Percentiles rank a stretch among this genome's conserved stretches.
phyloP scores from a whole-genome alignment of 805 yeast genomes.

The Suhomyces tanzawaensis region DNA sequence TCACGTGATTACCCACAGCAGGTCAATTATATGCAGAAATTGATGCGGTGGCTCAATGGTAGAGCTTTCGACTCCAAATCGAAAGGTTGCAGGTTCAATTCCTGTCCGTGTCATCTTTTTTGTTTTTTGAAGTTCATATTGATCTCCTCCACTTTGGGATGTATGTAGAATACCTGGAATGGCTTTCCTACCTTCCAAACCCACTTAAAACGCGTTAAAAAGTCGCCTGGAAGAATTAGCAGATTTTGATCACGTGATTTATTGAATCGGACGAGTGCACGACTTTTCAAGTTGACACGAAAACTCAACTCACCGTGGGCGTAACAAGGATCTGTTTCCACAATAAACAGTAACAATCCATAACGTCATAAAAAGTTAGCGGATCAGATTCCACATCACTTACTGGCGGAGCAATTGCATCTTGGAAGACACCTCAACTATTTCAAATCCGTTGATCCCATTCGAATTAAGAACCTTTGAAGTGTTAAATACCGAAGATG shows the following conservation, averaged over 20 bases:
- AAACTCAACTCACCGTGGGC: constrained; percentile 6
- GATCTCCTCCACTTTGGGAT: no score
- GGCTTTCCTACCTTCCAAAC: no score
- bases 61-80: constrained; percentile 80
- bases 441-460: not conserved
- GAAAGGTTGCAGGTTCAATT: constrained; percentile 86
- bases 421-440: not conserved
- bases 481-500: constrained; percentile 43
- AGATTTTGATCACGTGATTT: not conserved
- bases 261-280: constrained; percentile 2
- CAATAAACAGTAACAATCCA: not conserved
- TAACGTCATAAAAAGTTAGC: not conserved
- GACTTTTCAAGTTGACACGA: constrained; percentile 17
- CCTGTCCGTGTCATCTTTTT: constrained; percentile 68
- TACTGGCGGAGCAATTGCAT: not conserved
- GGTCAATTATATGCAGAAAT: no score
- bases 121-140: not conserved
- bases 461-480: not conserved
- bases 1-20: no score
- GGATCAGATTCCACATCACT: not conserved
- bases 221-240: no score
- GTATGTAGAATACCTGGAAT: no score
- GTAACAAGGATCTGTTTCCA: not conserved
- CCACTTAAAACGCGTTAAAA: no score
- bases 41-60: constrained; percentile 79